These are phyloP conservation scores for Hyaloperonospora brassicae DNA, from an alignment of 352 stramenopile species.

Conservation along the genomic window DNA sequence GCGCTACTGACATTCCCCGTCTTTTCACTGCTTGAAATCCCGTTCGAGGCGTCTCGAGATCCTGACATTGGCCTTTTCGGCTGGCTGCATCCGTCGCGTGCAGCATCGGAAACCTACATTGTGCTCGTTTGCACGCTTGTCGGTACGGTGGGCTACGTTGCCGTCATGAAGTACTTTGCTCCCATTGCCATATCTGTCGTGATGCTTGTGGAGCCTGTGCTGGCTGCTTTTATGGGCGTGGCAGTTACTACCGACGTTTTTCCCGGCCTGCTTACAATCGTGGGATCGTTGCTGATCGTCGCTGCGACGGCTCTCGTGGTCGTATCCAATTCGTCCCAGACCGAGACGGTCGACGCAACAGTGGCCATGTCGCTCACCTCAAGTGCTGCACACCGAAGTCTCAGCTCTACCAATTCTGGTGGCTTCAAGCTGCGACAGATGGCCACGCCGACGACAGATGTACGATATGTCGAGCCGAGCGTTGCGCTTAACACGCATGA, in stretches of 20 bases:
- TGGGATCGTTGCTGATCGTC: conserved; percentile 57
- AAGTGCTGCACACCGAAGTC: conserved; percentile 32
- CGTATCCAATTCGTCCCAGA: conserved; percentile 63
- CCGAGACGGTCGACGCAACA: conserved; percentile 80
- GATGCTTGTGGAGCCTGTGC: conserved; percentile 82
- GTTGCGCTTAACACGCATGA: background rate
- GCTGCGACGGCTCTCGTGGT: conserved; percentile 65
- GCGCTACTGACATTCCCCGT: conserved; percentile 57
- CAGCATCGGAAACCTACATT: conserved; percentile 76
- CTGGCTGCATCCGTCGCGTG: conserved; percentile 62
- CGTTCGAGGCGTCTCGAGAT: conserved; percentile 65
- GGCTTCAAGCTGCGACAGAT: conserved; percentile 19
- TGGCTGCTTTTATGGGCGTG: conserved; percentile 70
- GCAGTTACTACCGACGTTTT: conserved; percentile 62
- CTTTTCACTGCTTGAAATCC: conserved; percentile 54
- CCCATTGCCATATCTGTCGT: conserved; percentile 85
- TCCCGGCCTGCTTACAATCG: conserved; percentile 62
- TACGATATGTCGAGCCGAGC: conserved; percentile 22
- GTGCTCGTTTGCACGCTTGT: conserved; percentile 82
- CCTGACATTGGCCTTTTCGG: conserved; percentile 72
- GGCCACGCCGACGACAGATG: conserved; percentile 11
- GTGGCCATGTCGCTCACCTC: conserved; percentile 51
- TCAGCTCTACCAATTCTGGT: conserved; percentile 23
- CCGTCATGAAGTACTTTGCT: conserved; percentile 89
- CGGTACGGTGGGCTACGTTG: conserved; percentile 80